Base-by-base conservation (phyloP, 1,284 basidiomycete genomes). In the Rhodofomes roseus region DNA sequence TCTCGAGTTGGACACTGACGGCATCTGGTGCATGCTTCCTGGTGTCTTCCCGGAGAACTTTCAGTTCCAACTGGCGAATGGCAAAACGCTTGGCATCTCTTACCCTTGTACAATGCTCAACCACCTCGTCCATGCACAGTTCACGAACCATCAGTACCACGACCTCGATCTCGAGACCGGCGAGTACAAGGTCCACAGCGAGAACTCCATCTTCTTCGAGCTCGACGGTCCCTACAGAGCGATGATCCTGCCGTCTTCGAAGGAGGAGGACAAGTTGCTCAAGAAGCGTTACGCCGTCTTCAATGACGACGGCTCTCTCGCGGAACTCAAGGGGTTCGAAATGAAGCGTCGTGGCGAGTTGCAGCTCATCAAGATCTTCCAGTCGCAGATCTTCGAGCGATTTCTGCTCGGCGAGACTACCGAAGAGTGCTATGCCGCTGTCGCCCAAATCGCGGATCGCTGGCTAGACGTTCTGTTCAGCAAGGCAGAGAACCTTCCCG, bases 201-300 rank as follows among this genome's bases (percentile, higher is more conserved):
- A 99, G 75, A 99, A 99, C 77, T 97, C 95, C n/a, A 99, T 99
- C 76, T 99, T 99, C 79, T 99, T 99, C 79, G 97, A 99, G 74
- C 83, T 99, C 59, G 97, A 99, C 70, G 97, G 97, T 1, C 97
- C 97, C 0, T 99, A 99, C 79, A 93, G 89, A 66, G 97, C 97
- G 7, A 99, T 99, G 97, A 98, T 99, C 68, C 82, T 99, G 29
- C 97, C 97, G 1, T 97, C 95, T 7, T 99, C 96, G 2, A 99
- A 99, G 71, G 97, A 99, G 75, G 97, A 99, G 75, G 97, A 99
- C 75, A 99, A 99, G 73, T 74, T 99, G 63, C 79, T 99, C 69
- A 99, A 99, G 81, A 99, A 99, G 75, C 92, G 97, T 53, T 99
- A 99, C 68, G 97, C 97, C 4, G 97, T 99, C n/a, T 99, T 99